Percentiles rank a stretch among this genome's conserved stretches.
Evolutionary conservation across 306 rosid species (phyloP).

Genomic region (Glycine latifolia): DNA sequence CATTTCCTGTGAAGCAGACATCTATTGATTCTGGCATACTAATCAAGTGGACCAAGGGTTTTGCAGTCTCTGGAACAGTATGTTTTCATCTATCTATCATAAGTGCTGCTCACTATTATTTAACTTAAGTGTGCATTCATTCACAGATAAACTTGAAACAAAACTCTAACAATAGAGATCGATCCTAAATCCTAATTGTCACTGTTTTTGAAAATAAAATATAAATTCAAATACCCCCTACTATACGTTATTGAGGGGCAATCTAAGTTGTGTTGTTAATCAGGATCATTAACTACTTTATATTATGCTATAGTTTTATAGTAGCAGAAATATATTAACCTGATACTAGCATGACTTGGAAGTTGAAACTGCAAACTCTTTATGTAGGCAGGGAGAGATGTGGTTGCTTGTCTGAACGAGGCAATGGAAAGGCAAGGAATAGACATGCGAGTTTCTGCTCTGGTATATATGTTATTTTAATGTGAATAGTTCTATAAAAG

Average conservation of each 20-base stretch:
- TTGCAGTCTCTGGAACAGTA: slow-evolving; percentile 89
- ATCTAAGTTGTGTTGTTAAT: too few species aligned
- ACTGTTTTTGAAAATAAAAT: too few species aligned
- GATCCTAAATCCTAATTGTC: too few species aligned
- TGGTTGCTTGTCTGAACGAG: slow-evolving; percentile 89
- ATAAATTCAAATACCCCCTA: too few species aligned
- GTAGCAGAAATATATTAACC: slow-evolving; percentile 16
- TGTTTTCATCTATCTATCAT: too few species aligned
- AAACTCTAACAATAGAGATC: too few species aligned
- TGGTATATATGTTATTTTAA: slow-evolving; percentile 58
- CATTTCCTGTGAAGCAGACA: slow-evolving; percentile 91
- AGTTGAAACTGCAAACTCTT: slow-evolving; percentile 16
- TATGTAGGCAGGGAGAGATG: slow-evolving; percentile 88
- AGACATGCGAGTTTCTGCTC: slow-evolving; percentile 88
- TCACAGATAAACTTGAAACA: too few species aligned
- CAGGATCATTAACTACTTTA: not conserved
- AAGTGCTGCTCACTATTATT: too few species aligned
- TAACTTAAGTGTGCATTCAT: too few species aligned
- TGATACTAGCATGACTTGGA: slow-evolving; percentile 31
- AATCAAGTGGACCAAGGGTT: slow-evolving; percentile 97
- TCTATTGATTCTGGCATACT: slow-evolving; percentile 89
- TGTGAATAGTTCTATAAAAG: not conserved
- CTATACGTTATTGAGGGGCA: too few species aligned
- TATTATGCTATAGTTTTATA: slow-evolving; percentile 35
- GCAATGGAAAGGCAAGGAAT: slow-evolving; percentile 86